These are phyloP conservation scores for Colletotrichum paranaense DNA, from an alignment of 2,329 filamentous ascomycete genomes.

Conservation along the genomic window DNA sequence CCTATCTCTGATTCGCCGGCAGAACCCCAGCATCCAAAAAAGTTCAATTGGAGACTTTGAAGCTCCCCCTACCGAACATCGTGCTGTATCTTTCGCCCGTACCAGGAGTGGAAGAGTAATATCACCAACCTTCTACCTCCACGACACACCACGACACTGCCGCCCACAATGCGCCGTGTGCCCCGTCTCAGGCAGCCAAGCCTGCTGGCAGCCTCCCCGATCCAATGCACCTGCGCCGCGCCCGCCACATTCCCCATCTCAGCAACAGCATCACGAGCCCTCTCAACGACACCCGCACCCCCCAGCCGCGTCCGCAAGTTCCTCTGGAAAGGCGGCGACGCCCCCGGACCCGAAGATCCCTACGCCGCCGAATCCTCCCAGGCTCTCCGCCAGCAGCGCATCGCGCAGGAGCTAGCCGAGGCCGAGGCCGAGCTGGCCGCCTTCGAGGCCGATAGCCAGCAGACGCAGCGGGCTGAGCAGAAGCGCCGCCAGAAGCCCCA, in stretches of 20 bases:
- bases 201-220: slow-evolving; percentile 44
- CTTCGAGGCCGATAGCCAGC: slow-evolving; percentile 5
- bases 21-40: slow-evolving; percentile 32
- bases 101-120: not conserved
- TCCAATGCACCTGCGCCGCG: slow-evolving; percentile 33
- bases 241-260: slow-evolving; percentile 34
- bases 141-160: not conserved
- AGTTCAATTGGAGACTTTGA: slow-evolving; percentile 29
- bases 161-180: slow-evolving; percentile 55
- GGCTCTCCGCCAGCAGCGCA: slow-evolving; percentile 46
- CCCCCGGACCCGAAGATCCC: slow-evolving; percentile 51
- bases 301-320: slow-evolving; percentile 52
- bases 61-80: slow-evolving; percentile 26
- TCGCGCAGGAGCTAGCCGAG: slow-evolving; percentile 37
- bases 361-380: slow-evolving; percentile 48
- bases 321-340: slow-evolving; percentile 52
- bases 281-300: slow-evolving; percentile 51
- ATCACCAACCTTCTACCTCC: not conserved
- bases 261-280: slow-evolving; percentile 26
- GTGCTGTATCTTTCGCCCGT: not conserved
- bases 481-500: not conserved
- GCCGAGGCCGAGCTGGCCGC: slow-evolving; percentile 37
- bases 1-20: slow-evolving; percentile 23
- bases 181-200: slow-evolving; percentile 49
- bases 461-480: not conserved